Conservation (phyloP, 257 asterid genomes). For the Solanum pennellii region DNA sequence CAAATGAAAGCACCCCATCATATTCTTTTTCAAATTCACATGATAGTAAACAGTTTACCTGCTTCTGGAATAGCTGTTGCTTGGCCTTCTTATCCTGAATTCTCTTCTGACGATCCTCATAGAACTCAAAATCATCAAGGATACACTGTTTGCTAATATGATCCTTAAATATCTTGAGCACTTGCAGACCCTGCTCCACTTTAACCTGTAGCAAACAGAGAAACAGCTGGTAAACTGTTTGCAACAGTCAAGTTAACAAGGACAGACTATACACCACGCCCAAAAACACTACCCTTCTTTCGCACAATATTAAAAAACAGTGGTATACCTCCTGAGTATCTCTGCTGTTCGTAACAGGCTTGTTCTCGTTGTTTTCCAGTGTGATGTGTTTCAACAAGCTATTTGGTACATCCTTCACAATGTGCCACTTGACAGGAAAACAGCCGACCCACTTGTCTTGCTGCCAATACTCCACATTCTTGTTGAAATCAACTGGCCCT, state of each 20-base stretch:
- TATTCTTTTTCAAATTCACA: not conserved
- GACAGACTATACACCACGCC: not conserved
- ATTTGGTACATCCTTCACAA: constrained; percentile 76
- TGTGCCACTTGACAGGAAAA: constrained; percentile 81
- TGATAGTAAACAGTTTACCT: constrained; percentile 7
- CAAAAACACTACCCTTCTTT: not conserved
- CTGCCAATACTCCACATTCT: constrained; percentile 74
- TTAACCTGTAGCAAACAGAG: constrained; percentile 35
- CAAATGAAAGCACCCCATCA: not conserved
- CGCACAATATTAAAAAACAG: not conserved
- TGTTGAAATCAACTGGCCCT: constrained; percentile 68
- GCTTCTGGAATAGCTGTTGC: constrained; percentile 37
- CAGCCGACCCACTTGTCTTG: constrained; percentile 86
- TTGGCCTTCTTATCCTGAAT: constrained; percentile 50
- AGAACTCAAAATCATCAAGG: constrained; percentile 67
- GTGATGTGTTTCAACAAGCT: constrained; percentile 58
- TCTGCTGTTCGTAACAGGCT: constrained; percentile 71
- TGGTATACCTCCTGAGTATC: constrained; percentile 68
- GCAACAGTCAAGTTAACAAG: not conserved
- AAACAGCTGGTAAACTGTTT: not conserved
- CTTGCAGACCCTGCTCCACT: constrained; percentile 50
- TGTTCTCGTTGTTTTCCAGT: constrained; percentile 66
- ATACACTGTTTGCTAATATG: constrained; percentile 46
- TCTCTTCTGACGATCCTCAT: constrained; percentile 62
- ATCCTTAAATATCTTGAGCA: constrained; percentile 54